Evolutionary conservation across 495 filamentous ascomycete genomes (phyloP).

Genomic region (Jackrogersella minutella): DNA sequence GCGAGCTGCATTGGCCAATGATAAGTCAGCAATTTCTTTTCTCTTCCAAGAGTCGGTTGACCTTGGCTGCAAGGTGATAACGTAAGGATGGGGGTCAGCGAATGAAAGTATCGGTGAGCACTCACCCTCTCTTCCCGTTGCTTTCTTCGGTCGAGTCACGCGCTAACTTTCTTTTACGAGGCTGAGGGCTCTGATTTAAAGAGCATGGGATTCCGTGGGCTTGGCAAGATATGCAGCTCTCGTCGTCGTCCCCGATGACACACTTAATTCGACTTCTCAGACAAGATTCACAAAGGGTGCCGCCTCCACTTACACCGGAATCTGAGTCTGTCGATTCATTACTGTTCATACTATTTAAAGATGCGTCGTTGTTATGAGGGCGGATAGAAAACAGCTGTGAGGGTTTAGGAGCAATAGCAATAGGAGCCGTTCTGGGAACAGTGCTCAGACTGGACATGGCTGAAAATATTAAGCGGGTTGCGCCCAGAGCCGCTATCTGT

Average conservation of each 20-base stretch:
- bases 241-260: slow-evolving; percentile 79
- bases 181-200: slow-evolving; percentile 69
- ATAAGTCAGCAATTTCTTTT: slow-evolving; percentile 49
- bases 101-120: slow-evolving; percentile 44
- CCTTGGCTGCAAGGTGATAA: slow-evolving; percentile 40
- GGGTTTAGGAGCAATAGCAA: slow-evolving; percentile 64
- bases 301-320: slow-evolving; percentile 53
- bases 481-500: slow-evolving; percentile 13
- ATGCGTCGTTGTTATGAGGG: slow-evolving; percentile 52
- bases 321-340: slow-evolving; percentile 60
- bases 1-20: slow-evolving; percentile 59
- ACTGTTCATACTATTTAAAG: slow-evolving; percentile 54
- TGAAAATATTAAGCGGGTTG: slow-evolving; percentile 32
- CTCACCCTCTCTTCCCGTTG: slow-evolving; percentile 66
- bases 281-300: slow-evolving; percentile 68
- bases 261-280: slow-evolving; percentile 86
- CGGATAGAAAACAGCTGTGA: slow-evolving; percentile 53
- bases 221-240: slow-evolving; percentile 69
- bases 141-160: slow-evolving; percentile 66
- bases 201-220: slow-evolving; percentile 69
- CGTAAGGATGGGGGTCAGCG: slow-evolving; percentile 41
- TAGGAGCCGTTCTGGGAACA: slow-evolving; percentile 63
- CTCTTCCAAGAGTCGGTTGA: slow-evolving; percentile 32
- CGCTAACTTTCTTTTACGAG: slow-evolving; percentile 77
- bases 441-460: slow-evolving; percentile 59